These are phyloP conservation scores for Torrubiellomyces zombiae DNA, from an alignment of 2,329 filamentous ascomycete species.

Conservation along the genomic window DNA sequence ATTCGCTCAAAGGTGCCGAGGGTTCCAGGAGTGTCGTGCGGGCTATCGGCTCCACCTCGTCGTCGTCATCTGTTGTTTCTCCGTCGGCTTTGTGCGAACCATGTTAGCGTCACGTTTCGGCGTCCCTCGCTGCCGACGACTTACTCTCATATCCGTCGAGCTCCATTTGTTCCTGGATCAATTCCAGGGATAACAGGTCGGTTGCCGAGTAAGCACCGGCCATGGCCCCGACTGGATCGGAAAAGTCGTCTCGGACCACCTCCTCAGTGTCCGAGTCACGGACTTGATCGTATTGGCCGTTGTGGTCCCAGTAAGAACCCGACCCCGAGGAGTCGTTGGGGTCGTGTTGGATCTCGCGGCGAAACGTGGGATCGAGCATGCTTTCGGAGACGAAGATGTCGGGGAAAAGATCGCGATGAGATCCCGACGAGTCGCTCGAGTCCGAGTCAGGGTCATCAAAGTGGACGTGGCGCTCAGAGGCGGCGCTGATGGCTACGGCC, in stretches of 20 bases:
- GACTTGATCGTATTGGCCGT: slow-evolving; percentile 26
- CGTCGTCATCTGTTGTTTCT: slow-evolving; percentile 45
- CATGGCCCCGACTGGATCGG: no score
- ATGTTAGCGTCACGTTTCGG: no score
- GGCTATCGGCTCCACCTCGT: slow-evolving; percentile 29
- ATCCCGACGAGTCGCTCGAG: slow-evolving; percentile 45
- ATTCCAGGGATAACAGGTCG: no score
- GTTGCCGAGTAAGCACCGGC: no score
- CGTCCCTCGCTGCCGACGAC: slow-evolving; percentile 15
- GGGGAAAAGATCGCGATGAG: slow-evolving; percentile 51
- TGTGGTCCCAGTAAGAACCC: slow-evolving; percentile 47
- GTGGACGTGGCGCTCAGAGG: slow-evolving; percentile 57
- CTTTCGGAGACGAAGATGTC: slow-evolving; percentile 67
- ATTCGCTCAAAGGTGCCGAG: slow-evolving; percentile 19
- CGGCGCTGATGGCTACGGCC: no score
- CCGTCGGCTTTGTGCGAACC: no score
- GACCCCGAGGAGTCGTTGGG: slow-evolving; percentile 40
- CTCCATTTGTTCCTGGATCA: slow-evolving; percentile 19
- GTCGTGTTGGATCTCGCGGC: slow-evolving; percentile 56
- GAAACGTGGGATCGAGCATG: slow-evolving; percentile 53
- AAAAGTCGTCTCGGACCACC: slow-evolving; percentile 18
- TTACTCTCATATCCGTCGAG: slow-evolving; percentile 45
- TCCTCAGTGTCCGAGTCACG: slow-evolving; percentile 26
- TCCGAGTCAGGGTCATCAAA: slow-evolving; percentile 56
- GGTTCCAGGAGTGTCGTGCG: slow-evolving; percentile 31